Conservation (phyloP, 2,329 filamentous ascomycete genomes). For the Venturia aucupariae region DNA sequence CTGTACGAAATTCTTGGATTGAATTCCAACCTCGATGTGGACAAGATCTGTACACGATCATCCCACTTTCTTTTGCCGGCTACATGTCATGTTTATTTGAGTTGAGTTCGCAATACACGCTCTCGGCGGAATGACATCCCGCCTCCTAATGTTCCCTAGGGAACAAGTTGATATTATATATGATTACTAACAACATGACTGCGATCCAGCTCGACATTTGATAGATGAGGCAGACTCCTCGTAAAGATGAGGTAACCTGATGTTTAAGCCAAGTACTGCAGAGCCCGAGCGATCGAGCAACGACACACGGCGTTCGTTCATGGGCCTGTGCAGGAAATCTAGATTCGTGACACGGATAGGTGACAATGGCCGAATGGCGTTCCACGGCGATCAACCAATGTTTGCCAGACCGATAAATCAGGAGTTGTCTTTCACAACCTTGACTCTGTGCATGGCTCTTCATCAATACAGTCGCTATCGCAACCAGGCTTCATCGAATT, state of each 20-base stretch:
- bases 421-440: neutral
- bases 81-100: neutral
- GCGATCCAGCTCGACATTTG: neutral
- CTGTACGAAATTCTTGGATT: neutral
- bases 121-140: too few species aligned
- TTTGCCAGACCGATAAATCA: neutral
- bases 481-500: neutral
- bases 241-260: neutral
- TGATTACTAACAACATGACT: neutral
- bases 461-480: neutral
- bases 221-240: neutral
- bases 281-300: neutral
- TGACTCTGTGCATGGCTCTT: neutral
- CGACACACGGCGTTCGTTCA: neutral
- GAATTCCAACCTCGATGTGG: neutral
- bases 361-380: neutral
- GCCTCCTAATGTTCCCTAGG: too few species aligned
- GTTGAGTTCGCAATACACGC: neutral
- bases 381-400: neutral
- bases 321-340: too few species aligned
- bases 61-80: neutral
- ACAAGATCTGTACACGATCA: neutral
- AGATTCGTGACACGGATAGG: too few species aligned
- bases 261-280: neutral
- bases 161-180: neutral